Evolutionary conservation across 2,329 filamentous ascomycete genomes (phyloP), one percentile per base, ranked within the genome.

Genomic region (Chaetomium sp.): DNA sequence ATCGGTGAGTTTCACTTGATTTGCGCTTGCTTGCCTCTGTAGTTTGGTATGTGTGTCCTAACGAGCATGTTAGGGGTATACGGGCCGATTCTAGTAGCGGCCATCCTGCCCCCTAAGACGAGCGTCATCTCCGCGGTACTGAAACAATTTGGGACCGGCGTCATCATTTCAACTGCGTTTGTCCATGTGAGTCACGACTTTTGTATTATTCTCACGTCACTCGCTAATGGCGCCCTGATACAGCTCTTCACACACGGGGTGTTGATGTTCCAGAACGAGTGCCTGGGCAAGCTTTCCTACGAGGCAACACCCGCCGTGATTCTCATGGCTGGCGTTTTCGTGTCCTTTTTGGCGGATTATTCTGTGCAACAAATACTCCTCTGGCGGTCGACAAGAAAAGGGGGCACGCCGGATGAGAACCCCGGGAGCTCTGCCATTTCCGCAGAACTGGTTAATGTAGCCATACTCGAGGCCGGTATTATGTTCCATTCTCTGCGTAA

Each of bases 111-210:
- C 84, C 4, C 75, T 79, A 42, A 83, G 80, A 60, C 75, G 5
- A 42, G 78, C 60, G 64, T 83, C 5, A 70, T 85, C 12, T 87
- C 91, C 70, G 83, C 86, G 3, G 74, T 89, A 4, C 78, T 93
- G 62, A 90, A 91, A 76, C 90, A 90, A 69, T 91, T 91, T 69
- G 89, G 89, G 3, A 91, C 89, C 0, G 89, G 89, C 12, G 85
- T 91, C 68, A 87, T 92, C 74, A 84, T 91, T 47, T 85, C 89
- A 0, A 91, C 89, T 0, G 89, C 88, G 0, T 89, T 91, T 68
- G 79, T 91, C 19, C 88, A 90, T 71, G 84, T 88, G 73, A 72
- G 81, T 76, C n/a, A n/a, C n/a, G n/a, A n/a, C n/a, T n/a, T n/a
- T n/a, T n/a, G n/a, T n/a, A n/a, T n/a, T n/a, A n/a, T n/a, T n/a